Evolutionary conservation across 1,284 basidiomycete species (phyloP), one percentile per base, ranked within the genome.

Genomic region (Pisolithus thermaeus): DNA sequence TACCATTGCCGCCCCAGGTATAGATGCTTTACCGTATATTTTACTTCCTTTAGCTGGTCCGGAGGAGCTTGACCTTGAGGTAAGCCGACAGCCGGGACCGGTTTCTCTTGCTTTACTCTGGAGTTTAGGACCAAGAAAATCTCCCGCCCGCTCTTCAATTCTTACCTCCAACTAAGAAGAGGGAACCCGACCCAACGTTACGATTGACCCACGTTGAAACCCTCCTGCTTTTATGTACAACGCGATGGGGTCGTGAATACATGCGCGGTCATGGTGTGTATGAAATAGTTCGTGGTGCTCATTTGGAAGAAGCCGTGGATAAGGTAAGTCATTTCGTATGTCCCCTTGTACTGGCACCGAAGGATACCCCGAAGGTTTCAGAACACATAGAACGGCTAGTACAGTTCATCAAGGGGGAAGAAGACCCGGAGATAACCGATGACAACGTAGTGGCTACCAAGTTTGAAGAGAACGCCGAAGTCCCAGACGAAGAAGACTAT

Each of bases 21-120:
- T 96, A 46, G 87, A 92, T 66, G 79, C 87, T 6, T 74, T 97
- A 4, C 86, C 90, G 0, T 88, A 84, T 61, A 76, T 99, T 9
- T 75, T 99, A 1, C 79, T 96, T 4, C 96, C 96, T 0, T 77
- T 99, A 3, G 94, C 95, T 56, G 95, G 95, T 4, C 89, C 93
- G 1, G 94, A 97, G 67, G 96, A 98, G 67, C 85, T 91, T 55
- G 92, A 96, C 55, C 75, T 94, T 2, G 93, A 96, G 58, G 90
- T 89, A 58, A 52, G 72, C 36, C 32, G 45, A 22, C 32, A 7
- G 25, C 7, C 2, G 27, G 4, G 7, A 18, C 51, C 35, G 20
- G 32, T 37, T 0, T 14, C 30, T 12, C n/a, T 5, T 18, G 36
- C 7, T 47, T 55, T 37, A 60, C 46, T 20, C 11, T 3, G 9